Conservation (phyloP, 2,329 filamentous ascomycete species). For the Ophiocordyceps camponoti-leonardi region DNA sequence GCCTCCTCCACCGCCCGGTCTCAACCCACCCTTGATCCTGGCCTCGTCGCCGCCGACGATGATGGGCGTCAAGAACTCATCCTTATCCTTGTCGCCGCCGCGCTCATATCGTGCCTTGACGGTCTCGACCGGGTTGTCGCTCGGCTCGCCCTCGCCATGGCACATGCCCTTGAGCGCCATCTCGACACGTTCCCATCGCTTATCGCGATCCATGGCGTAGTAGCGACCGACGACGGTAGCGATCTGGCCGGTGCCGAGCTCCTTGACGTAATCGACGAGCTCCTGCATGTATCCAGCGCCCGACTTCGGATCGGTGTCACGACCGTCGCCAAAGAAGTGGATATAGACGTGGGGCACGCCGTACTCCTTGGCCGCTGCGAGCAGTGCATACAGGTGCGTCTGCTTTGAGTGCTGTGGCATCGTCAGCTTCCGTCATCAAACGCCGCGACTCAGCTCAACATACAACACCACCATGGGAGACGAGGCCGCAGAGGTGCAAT, state of each 20-base stretch:
- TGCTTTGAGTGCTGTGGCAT: conserved; percentile 67
- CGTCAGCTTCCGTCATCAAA: conserved; percentile 1
- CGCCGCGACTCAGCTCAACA: background rate
- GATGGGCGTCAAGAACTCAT: conserved; percentile 97
- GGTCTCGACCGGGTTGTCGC: conserved; percentile 67
- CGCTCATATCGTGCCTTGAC: conserved; percentile 78
- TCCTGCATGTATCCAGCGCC: conserved; percentile 76
- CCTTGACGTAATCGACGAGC: conserved; percentile 62
- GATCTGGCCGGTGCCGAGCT: conserved; percentile 73
- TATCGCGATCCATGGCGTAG: conserved; percentile 98
- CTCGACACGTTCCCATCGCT: conserved; percentile 94
- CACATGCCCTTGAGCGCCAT: conserved; percentile 76
- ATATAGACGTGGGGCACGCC: conserved; percentile 85
- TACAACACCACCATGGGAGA: conserved; percentile 87
- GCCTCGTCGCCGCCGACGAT: conserved; percentile 76
- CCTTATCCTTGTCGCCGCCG: conserved; percentile 51
- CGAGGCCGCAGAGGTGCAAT: conserved; percentile 78
- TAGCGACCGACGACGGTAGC: conserved; percentile 90
- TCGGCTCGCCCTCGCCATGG: conserved; percentile 71
- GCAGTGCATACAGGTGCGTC: conserved; percentile 72
- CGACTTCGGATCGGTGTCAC: conserved; percentile 95
- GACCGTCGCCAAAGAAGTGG: conserved; percentile 97
- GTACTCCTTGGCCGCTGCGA: conserved; percentile 79
- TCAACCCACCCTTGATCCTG: conserved; percentile 57
- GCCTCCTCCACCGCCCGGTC: too few relatives aligned